Evolutionary conservation across 2,329 filamentous ascomycete genomes (phyloP), one percentile per base, ranked within the genome.

Genomic region (Colletotrichum graminicola): DNA sequence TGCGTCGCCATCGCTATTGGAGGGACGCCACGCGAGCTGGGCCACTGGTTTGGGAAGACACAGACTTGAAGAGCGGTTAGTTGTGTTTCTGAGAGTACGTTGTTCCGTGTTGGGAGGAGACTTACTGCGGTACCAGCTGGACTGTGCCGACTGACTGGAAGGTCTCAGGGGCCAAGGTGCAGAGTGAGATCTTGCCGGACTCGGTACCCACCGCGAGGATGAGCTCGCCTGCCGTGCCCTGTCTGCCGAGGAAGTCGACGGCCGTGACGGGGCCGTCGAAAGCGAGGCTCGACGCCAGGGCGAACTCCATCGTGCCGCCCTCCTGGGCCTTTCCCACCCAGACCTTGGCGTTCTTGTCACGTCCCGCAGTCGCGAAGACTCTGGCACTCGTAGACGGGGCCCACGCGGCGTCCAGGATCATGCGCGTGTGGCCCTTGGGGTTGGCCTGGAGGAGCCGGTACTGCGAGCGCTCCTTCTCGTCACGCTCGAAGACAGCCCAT

Each of bases 331-430:
- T 81, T 18, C 77, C 77, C 1, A 78, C 72, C 93, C 93, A 95
- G 54, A 95, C 78, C 78, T 93, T 93, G 47, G 97, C 91, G 34
- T 87, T 87, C 83, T 97, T 98, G 81, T 99, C 96, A 76, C 96
- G 88, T 3, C 95, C 94, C 1, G 95, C 95, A 0, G 96, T 99
- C 16, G 93, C 92, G 80, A 99, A 99, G 12, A 86, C 78, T 12
- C 81, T 77, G 77, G 10, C 78, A 2, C 77, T 74, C 8, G 78
- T 21, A 80, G 86, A 36, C 1, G 92, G 92, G 1, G 92, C 91
- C 95, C 96, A 99, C 2, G 93, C 90, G 1, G 91, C 93, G 78
- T 94, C 94, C 18, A 98, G 86, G 56, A 99, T 95, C 94, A 99
- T 98, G 71, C 96, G 87, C 5, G 92, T 87, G 80, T 99, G 96